A percentile compares a stretch with the other conserved stretches of the same genome.
phyloP scores from a whole-genome alignment of 768 basidiomycete species.

The Hemileccinum rubropunctum region DNA sequence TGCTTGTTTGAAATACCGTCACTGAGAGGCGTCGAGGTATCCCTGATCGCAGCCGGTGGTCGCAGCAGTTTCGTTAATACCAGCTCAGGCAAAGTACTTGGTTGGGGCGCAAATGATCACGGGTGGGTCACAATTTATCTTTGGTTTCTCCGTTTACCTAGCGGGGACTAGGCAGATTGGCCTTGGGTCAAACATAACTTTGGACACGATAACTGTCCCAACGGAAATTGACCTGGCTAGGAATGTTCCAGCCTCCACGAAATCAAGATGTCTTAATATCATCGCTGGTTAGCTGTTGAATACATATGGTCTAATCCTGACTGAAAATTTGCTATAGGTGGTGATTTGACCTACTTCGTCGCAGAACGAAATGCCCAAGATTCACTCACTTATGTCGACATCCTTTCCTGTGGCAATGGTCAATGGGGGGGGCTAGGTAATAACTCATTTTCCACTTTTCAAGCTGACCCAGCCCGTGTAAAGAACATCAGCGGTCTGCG shows the following conservation, averaged over 20 bases:
- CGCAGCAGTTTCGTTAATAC: conserved; percentile 75
- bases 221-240: conserved; percentile 81
- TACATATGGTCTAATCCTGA: not conserved
- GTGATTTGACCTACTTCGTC: conserved; percentile 74
- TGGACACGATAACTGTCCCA: conserved; percentile 74
- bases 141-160: not conserved
- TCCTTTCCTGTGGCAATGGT: conserved; percentile 82
- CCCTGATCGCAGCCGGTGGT: too few relatives aligned
- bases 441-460: conserved; percentile 59
- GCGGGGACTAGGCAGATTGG: conserved; percentile 66
- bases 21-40: conserved; percentile 58
- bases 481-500: conserved; percentile 76
- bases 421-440: conserved; percentile 79
- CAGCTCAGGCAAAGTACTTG: conserved; percentile 67
- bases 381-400: conserved; percentile 41
- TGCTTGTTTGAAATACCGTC: conserved; percentile 75
- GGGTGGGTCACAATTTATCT: conserved; percentile 46
- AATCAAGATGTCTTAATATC: conserved; percentile 61
- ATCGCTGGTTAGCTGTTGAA: conserved; percentile 49
- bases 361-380: conserved; percentile 51
- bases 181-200: conserved; percentile 57
- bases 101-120: conserved; percentile 87
- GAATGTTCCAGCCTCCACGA: conserved; percentile 45
- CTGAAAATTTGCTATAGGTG: conserved; percentile 42
- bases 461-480: conserved; percentile 66